A percentile compares a stretch with the other conserved stretches of the same genome.
Evolutionary conservation across 2,329 filamentous ascomycete genomes (phyloP).

Genomic region (Cyphellophora europaea): DNA sequence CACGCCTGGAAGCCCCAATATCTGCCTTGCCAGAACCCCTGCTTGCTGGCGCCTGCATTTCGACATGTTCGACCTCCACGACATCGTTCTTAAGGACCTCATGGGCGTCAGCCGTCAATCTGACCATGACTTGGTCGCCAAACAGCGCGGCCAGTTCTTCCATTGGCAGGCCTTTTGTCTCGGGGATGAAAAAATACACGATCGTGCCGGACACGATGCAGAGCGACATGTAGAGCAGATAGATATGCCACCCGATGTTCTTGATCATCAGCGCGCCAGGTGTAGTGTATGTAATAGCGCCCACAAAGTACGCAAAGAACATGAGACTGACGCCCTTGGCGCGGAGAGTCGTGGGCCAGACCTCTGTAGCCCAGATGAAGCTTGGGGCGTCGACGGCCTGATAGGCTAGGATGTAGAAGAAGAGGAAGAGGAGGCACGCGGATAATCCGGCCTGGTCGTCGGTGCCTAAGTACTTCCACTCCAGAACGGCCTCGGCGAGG

Average conservation of each 20-base stretch:
- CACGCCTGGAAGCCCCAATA: too few species aligned
- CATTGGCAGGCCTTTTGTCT: conserved; percentile 53
- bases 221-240: conserved; percentile 15
- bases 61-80: too few species aligned
- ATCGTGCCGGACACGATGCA: not conserved
- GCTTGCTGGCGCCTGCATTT: too few species aligned
- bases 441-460: conserved; percentile 24
- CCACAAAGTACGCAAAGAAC: conserved; percentile 11
- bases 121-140: conserved; percentile 5
- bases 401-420: conserved; percentile 30
- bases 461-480: conserved; percentile 21
- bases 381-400: conserved; percentile 31
- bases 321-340: conserved; percentile 11
- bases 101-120: conserved; percentile 2
- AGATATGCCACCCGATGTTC: conserved; percentile 12
- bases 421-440: conserved; percentile 30
- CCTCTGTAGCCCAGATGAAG: conserved; percentile 25
- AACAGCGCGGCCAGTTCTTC: conserved; percentile 12
- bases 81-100: conserved; percentile 2
- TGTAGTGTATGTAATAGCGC: conserved; percentile 8
- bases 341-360: conserved; percentile 12
- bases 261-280: conserved; percentile 5
- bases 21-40: too few species aligned
- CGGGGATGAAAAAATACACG: conserved; percentile 45
- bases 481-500: conserved; percentile 5